Evolutionary conservation across 2,329 filamentous ascomycete genomes (phyloP).

Genomic region (Curvularia sp.): DNA sequence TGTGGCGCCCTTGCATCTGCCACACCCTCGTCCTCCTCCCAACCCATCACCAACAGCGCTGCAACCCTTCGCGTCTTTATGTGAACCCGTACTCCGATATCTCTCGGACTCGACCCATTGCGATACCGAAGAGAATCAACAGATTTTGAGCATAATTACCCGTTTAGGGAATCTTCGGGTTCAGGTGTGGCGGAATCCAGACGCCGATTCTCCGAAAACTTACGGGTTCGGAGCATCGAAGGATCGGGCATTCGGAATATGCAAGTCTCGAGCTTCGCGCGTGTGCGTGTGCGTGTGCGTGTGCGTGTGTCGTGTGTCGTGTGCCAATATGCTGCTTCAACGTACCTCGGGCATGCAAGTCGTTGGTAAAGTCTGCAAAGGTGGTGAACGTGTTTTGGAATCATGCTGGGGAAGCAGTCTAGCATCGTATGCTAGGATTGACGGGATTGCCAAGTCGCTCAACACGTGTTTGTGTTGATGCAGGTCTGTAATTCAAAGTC

Average conservation of each 20-base stretch:
- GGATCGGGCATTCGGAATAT: neutral
- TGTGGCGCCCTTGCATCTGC: neutral
- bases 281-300: no score
- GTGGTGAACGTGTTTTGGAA: neutral
- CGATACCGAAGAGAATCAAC: slow-evolving; percentile 12
- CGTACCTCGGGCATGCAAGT: neutral
- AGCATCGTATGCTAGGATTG: neutral
- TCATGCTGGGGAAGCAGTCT: neutral
- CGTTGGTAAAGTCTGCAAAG: neutral
- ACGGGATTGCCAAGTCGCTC: neutral
- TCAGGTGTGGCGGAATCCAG: neutral
- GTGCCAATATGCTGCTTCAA: neutral
- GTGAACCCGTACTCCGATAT: slow-evolving; percentile 5
- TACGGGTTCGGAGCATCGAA: neutral
- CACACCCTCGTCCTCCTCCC: neutral
- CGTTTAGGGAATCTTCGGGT: neutral
- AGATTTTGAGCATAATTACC: slow-evolving; percentile 3
- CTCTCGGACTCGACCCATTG: slow-evolving; percentile 11
- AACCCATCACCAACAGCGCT: neutral
- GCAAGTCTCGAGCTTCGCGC: neutral
- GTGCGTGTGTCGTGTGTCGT: no score
- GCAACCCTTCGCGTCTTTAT: slow-evolving; percentile 2
- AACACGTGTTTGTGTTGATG: neutral
- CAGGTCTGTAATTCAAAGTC: neutral
- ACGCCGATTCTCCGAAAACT: slow-evolving; percentile 7